Percentiles rank a stretch among this genome's conserved stretches.
These are phyloP conservation scores for Rhodamnia rubescens DNA, from an alignment of 345 rosid genomes.

Conservation along the genomic window DNA sequence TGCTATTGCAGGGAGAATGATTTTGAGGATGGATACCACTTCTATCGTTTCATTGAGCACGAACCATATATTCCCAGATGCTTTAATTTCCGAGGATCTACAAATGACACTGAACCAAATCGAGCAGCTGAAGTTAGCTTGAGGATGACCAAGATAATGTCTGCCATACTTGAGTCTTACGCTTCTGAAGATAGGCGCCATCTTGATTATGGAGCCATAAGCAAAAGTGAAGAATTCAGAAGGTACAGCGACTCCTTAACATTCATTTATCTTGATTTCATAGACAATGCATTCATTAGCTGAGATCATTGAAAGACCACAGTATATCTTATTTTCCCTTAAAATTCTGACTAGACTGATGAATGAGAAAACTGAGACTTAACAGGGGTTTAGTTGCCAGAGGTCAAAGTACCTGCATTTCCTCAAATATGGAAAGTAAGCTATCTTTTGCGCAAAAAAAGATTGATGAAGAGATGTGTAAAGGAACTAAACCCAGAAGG, in stretches of 20 bases:
- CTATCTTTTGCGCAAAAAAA: background rate
- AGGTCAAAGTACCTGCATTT: background rate
- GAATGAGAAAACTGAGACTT: background rate
- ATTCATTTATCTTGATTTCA: background rate
- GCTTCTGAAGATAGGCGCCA: slow-evolving; percentile 54
- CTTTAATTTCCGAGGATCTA: slow-evolving; percentile 49
- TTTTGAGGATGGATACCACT: slow-evolving; percentile 77
- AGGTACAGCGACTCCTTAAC: slow-evolving; percentile 26
- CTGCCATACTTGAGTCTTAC: slow-evolving; percentile 65
- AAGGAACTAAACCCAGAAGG: background rate
- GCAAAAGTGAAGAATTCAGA: slow-evolving; percentile 68
- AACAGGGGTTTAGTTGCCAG: background rate
- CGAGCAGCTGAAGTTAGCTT: slow-evolving; percentile 31
- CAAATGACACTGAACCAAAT: slow-evolving; percentile 53
- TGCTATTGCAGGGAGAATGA: slow-evolving; percentile 45
- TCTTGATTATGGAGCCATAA: slow-evolving; percentile 54
- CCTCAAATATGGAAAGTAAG: background rate
- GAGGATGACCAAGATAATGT: slow-evolving; percentile 57
- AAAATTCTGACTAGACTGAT: background rate
- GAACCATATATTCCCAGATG: slow-evolving; percentile 56
- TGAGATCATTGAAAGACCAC: background rate
- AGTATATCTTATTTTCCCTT: background rate
- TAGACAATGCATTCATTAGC: background rate
- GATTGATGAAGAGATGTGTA: background rate
- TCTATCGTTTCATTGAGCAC: slow-evolving; percentile 81